Evolutionary conservation across 805 yeast genomes (phyloP).

Genomic region (Candida jianshihensis): DNA sequence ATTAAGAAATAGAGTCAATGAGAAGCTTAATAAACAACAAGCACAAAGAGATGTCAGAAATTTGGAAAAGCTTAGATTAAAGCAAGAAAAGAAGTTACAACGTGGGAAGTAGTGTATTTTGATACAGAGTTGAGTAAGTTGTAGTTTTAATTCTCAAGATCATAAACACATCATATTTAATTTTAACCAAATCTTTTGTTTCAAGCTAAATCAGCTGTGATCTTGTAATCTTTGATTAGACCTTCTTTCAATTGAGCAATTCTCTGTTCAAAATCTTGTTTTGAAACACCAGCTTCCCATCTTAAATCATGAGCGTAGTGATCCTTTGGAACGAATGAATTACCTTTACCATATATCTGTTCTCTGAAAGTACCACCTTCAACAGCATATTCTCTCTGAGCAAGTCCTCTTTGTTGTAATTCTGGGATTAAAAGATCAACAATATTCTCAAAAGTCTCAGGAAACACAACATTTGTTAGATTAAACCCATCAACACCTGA

Average conservation of each 20-base stretch:
- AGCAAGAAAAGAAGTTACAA: neutral
- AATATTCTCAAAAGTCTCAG: slow-evolving; percentile 35
- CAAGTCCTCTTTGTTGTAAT: slow-evolving; percentile 30
- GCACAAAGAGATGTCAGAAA: slow-evolving; percentile 37
- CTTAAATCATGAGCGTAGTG: slow-evolving; percentile 16
- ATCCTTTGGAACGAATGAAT: slow-evolving; percentile 18
- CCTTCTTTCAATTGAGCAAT: slow-evolving; percentile 1
- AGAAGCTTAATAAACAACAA: slow-evolving; percentile 38
- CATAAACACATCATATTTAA: too few species aligned
- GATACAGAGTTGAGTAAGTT: too few species aligned
- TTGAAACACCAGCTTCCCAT: slow-evolving; percentile 20
- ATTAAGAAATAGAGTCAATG: slow-evolving; percentile 50
- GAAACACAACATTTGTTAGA: slow-evolving; percentile 31
- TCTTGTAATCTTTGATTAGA: neutral
- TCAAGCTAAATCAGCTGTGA: slow-evolving; percentile 9
- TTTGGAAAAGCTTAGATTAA: slow-evolving; percentile 21
- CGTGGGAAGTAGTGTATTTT: too few species aligned
- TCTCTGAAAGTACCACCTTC: slow-evolving; percentile 33
- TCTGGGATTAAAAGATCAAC: slow-evolving; percentile 34
- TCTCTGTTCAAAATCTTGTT: slow-evolving; percentile 21
- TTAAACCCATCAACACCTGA: slow-evolving; percentile 39
- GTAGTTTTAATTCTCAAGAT: neutral
- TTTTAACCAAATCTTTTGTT: too few species aligned
- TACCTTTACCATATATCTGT: slow-evolving; percentile 22
- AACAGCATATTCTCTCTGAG: slow-evolving; percentile 24